Evolutionary conservation across 2,329 filamentous ascomycete genomes (phyloP).

Genomic region (Ceratocystis colombiana): DNA sequence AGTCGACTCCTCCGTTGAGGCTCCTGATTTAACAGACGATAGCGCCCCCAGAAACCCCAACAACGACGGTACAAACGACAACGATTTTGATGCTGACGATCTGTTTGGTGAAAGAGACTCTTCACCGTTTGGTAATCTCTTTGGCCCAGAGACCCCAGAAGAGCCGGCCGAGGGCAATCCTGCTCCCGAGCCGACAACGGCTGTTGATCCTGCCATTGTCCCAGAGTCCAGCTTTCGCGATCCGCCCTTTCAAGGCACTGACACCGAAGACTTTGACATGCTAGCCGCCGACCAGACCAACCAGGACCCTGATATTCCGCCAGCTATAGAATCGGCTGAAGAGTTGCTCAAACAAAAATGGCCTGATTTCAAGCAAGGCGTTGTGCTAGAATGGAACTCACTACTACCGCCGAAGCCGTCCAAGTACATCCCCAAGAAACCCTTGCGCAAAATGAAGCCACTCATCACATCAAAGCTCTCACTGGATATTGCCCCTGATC

Average conservation of each 20-base stretch:
- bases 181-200: neutral
- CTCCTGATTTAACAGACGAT: conserved; percentile 42
- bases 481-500: conserved; percentile 74
- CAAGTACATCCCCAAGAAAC: conserved; percentile 66
- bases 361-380: conserved; percentile 67
- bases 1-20: neutral
- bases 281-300: conserved; percentile 43
- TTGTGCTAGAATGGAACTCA: conserved; percentile 68
- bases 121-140: conserved; percentile 40
- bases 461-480: conserved; percentile 79
- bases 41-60: conserved; percentile 44
- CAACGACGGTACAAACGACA: conserved; percentile 32
- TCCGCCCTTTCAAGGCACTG: conserved; percentile 31
- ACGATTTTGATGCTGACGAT: conserved; percentile 53
- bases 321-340: conserved; percentile 59
- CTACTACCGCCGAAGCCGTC: conserved; percentile 74
- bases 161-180: conserved; percentile 31
- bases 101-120: conserved; percentile 55
- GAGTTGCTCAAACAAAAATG: conserved; percentile 71
- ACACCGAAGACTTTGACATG: conserved; percentile 37
- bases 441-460: conserved; percentile 67
- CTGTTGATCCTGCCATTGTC: conserved; percentile 19
- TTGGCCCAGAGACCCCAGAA: conserved; percentile 38
- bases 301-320: conserved; percentile 54
- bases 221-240: conserved; percentile 26